Base-by-base conservation (phyloP, 108 stramenopile species). In the Cyclostephanos invisitatus region DNA sequence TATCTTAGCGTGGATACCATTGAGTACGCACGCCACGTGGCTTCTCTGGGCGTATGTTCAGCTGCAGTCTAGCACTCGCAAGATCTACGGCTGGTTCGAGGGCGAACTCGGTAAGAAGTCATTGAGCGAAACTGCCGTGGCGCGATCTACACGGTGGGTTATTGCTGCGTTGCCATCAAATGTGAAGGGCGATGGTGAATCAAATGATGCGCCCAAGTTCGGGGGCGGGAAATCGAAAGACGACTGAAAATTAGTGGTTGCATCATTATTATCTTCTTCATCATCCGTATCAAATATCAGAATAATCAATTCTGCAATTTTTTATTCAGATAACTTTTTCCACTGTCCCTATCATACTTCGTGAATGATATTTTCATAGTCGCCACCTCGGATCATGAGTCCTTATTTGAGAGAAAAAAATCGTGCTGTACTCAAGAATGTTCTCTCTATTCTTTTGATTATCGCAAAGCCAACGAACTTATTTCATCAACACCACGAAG, bases 1-100 rank as follows among this genome's bases (percentile, higher is more conserved):
- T 0, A 17, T 94, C 0, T 64, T 94, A 20, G 88, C 86, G 72
- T 94, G 90, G 90, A 75, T 94, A 18, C 93, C 93, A 27, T 80
- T 94, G 47, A 91, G 89, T 18, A 84, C 86, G 22, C 90, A 91
- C 67, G 62, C 56, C 38, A 87, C 70, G 9, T 90, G 89, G 69
- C 35, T 88, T 27, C 58, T 85, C 29, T 94, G 87, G 89, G 79
- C 84, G 37, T 78, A 86, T 54, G 48, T 89, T 36, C 86, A 85
- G 56, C 63, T 87, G 18, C 80, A 86, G 14, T 64, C 73, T 42
- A 69, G 77, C 20, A 89, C 88, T 29, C 51, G 66, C 22, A 60
- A 75, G 51, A 64, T 75, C 1, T 86, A 89, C 64, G 72, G 50
- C 2, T 64, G 74, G 49, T 54, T 93, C 5, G 87, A 91, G 63